These are phyloP conservation scores for Phytophthora chlamydospora DNA, from an alignment of 352 stramenopile genomes.

Conservation along the genomic window DNA sequence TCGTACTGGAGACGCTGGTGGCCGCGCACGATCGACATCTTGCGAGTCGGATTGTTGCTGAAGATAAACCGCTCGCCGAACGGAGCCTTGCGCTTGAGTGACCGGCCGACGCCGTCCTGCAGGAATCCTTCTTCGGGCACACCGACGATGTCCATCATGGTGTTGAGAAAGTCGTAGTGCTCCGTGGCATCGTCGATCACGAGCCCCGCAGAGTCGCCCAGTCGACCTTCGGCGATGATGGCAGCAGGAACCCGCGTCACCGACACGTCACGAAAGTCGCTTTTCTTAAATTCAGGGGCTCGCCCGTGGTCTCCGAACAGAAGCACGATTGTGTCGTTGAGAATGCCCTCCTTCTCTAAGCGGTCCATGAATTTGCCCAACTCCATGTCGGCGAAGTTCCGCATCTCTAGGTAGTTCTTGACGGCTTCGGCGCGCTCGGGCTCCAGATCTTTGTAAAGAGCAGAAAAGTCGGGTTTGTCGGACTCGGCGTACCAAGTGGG, in stretches of 20 bases:
- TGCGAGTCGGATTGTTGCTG: conserved; percentile 14
- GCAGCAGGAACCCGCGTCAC: conserved; percentile 8
- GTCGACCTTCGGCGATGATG: conserved; percentile 17
- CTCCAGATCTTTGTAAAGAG: conserved; percentile 20
- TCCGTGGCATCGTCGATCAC: conserved; percentile 18
- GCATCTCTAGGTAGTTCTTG: conserved; percentile 11
- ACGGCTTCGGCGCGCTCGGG: background rate
- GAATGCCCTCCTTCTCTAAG: conserved; percentile 11
- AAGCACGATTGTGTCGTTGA: conserved; percentile 14
- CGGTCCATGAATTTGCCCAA: conserved; percentile 15
- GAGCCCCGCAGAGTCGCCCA: conserved; percentile 5
- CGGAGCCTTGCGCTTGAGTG: conserved; percentile 14
- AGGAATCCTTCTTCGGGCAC: conserved; percentile 6
- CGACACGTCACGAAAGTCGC: conserved; percentile 4
- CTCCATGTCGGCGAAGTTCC: conserved; percentile 11
- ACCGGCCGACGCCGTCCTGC: conserved; percentile 16
- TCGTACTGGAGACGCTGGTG: conserved; percentile 18
- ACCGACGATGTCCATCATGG: conserved; percentile 16
- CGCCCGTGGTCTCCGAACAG: conserved; percentile 7
- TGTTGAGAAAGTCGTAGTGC: conserved; percentile 27
- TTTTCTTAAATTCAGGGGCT: background rate
- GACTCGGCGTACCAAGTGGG: conserved; percentile 39
- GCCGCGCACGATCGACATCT: conserved; percentile 21
- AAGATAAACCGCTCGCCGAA: conserved; percentile 5
- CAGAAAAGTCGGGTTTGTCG: conserved; percentile 40